A percentile compares a stretch with the other conserved stretches of the same genome.
Conservation (phyloP, 2,329 filamentous ascomycete species). For the Alternaria panax region DNA sequence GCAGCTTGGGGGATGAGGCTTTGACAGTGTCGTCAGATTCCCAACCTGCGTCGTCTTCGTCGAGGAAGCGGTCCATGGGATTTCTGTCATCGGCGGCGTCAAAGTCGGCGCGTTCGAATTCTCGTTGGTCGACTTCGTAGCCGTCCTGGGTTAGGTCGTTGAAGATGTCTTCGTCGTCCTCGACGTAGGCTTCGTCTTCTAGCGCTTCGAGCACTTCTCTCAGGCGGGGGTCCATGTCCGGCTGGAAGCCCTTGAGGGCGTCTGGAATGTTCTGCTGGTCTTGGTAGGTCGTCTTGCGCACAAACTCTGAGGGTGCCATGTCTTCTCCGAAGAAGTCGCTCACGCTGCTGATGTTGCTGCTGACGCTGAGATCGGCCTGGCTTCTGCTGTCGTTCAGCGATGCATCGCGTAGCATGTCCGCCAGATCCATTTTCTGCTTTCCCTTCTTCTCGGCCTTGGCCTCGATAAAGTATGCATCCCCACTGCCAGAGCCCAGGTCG, state of each 20-base stretch:
- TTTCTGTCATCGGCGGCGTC: conserved; percentile 33
- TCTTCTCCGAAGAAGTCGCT: conserved; percentile 73
- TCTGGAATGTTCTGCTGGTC: conserved; percentile 93
- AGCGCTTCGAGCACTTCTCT: conserved; percentile 91
- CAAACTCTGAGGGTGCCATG: conserved; percentile 79
- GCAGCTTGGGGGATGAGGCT: conserved; percentile 57
- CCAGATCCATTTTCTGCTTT: conserved; percentile 77
- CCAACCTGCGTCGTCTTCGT: conserved; percentile 81
- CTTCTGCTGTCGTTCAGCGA: conserved; percentile 52
- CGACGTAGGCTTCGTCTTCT: conserved; percentile 94
- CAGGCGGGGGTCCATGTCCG: conserved; percentile 94
- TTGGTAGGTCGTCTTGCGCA: conserved; percentile 81
- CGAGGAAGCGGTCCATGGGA: conserved; percentile 54
- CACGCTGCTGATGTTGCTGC: conserved; percentile 51
- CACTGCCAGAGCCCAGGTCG: conserved; percentile 71
- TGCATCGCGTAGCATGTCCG: conserved; percentile 75
- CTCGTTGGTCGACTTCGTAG: conserved; percentile 76
- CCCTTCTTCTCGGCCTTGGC: conserved; percentile 70
- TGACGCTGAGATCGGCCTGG: conserved; percentile 53
- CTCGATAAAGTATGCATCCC: conserved; percentile 85
- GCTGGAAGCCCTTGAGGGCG: conserved; percentile 89
- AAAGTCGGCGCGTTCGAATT: conserved; percentile 72
- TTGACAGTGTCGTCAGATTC: conserved; percentile 91
- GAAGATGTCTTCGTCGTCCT: conserved; percentile 84
- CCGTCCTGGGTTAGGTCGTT: conserved; percentile 72